Evolutionary conservation across 495 filamentous ascomycete species (phyloP), one percentile per base, ranked within the genome.

Genomic region (Penicillium herquei): DNA sequence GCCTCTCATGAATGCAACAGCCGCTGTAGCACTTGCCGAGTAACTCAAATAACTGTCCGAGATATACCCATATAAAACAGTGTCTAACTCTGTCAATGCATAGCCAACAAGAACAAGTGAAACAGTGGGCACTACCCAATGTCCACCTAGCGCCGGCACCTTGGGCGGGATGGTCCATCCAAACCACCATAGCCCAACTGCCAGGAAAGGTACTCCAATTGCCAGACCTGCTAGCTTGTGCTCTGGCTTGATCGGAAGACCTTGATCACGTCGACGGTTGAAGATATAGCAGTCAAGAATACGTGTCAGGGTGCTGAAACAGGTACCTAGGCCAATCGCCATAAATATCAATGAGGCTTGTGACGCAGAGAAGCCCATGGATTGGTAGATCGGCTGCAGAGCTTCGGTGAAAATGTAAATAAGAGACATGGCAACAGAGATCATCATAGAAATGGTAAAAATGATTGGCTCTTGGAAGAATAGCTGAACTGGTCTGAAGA

Each of bases 401-500:
- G 77, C 74, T 62, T 82, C 77, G 2, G 79, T 77, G 56, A 81
- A 82, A 10, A 83, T 76, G 50, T 82, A 84, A 34, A 83, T 74
- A n/a, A 82, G 63, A 2, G 73, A 78, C 56, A 74, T 77, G 21
- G 73, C 72, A 10, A 76, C 57, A 12, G 79, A 75, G 9, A 70
- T 73, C 64, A 79, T 76, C 34, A 75, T 62, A 3, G 78, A 65
- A 12, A 78, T 71, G 6, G 72, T 60, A 46, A 78, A 71, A 16
- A 82, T 74, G 32, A 82, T 78, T 12, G 78, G 78, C 45, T 82
- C 78, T 17, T 66, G 71, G 61, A 76, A 75, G 48, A 81, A 75
- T 0, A 82, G 67, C 7, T 71, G 68, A 4, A 73, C 54, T 1
- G 79, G 78, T 1, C 74, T 68, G 48, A 69, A 64, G 26, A 82